Evolutionary conservation across 208 protist species (phyloP), one percentile per base, ranked within the genome.

Genomic region (Naegleria fowleri): DNA sequence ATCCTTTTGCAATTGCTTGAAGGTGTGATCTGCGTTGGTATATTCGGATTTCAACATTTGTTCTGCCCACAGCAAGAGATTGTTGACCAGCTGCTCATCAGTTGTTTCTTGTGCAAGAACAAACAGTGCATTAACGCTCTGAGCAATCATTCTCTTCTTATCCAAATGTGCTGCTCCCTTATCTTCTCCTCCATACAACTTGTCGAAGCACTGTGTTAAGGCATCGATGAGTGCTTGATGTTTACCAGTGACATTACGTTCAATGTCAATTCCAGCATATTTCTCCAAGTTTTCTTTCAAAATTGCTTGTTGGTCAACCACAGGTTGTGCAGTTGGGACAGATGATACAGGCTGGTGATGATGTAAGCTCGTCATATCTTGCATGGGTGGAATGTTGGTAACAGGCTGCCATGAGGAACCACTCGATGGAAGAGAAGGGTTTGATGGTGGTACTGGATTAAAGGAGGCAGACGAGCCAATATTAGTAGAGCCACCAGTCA

Each of bases 111-210:
- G 22, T 11, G 16, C 5, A 15, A 67, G 13, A 16, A 29, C 16
- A 29, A 67, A 89, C 0, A 89, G 41, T 39, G 29, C 41, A 67
- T 39, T 89, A 11, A 89, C 5, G 25, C 86, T 41, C 5, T 67
- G 39, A 6, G 15, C 48, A 40, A 89, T 40, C 43, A 89, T 89
- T 41, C 86, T 55, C 48, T 89, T 89, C 48, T 67, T 89, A 3
- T 22, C 41, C 9, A 79, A 79, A 36, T 36, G 29, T 36, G 16
- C 29, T 36, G 16, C 67, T 79, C 67, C 67, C 29, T 41, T 41
- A 40, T 67, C 48, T 67, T 67, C 29, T 55, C n/a, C 86, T 41
- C 16, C 15, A 41, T 51, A 89, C 5, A 39, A 25, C 29, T 40
- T 89, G 9, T 89, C 40, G 13, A 87, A 52, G 36, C n/a, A 19